Percentiles rank a stretch among this genome's conserved stretches.
These are phyloP conservation scores for Leucaena leucocephala DNA, from an alignment of 306 rosid species.

Conservation along the genomic window DNA sequence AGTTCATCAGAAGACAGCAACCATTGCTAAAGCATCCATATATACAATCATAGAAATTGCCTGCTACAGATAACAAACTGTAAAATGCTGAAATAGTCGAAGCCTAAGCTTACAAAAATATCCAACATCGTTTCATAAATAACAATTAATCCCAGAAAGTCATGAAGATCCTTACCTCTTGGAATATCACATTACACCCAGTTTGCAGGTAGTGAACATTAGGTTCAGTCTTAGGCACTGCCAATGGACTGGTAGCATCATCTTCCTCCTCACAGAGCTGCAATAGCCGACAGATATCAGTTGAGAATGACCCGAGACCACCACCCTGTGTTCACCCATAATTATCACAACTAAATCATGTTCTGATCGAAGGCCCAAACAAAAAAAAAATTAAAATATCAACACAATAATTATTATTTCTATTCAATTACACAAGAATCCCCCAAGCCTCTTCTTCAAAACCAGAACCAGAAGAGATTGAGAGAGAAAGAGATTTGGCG, in stretches of 20 bases:
- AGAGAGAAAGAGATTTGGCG: too few species aligned
- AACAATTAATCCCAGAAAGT: constrained; percentile 22
- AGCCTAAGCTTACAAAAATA: background rate
- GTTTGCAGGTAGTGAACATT: constrained; percentile 59
- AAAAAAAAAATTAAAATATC: constrained; percentile 4
- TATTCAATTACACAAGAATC: constrained; percentile 16
- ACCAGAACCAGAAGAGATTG: too few species aligned
- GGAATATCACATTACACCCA: constrained; percentile 51
- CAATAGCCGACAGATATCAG: constrained; percentile 74
- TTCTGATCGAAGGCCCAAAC: constrained; percentile 1
- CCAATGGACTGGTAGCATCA: constrained; percentile 85
- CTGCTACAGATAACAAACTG: background rate
- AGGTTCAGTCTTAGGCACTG: constrained; percentile 80
- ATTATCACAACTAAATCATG: constrained; percentile 45
- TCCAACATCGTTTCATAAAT: background rate
- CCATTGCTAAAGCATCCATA: constrained; percentile 6
- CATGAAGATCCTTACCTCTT: constrained; percentile 50
- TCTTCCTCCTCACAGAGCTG: constrained; percentile 91
- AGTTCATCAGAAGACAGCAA: constrained; percentile 14
- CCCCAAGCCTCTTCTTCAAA: too few species aligned
- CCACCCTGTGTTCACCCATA: constrained; percentile 64
- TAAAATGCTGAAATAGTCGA: constrained; percentile 19
- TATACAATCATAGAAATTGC: background rate
- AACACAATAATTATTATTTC: constrained; percentile 11
- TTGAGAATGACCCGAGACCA: constrained; percentile 80